A percentile compares a stretch with the other conserved stretches of the same genome.
These are phyloP conservation scores for Mycena maculata DNA, from an alignment of 768 basidiomycete species.

Conservation along the genomic window DNA sequence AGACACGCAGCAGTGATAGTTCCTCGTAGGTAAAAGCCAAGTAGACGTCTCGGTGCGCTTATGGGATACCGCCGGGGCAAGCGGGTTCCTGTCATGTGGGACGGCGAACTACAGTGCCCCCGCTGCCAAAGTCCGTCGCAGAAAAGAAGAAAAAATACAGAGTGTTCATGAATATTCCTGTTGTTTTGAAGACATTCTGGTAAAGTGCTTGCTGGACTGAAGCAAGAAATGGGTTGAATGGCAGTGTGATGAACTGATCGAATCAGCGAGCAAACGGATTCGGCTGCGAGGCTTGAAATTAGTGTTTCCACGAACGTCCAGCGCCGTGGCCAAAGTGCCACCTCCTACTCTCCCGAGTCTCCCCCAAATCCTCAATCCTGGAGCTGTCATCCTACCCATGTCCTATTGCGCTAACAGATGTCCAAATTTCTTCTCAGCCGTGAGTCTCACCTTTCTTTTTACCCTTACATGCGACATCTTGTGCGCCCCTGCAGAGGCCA, in stretches of 20 bases:
- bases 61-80: neutral
- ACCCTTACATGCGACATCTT: constrained; percentile 34
- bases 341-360: too few species aligned
- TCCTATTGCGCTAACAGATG: constrained; percentile 55
- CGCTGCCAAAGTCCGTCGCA: neutral
- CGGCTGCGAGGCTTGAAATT: too few species aligned
- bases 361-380: constrained; percentile 50
- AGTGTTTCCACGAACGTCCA: constrained; percentile 18
- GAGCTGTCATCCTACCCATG: constrained; percentile 56
- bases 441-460: constrained; percentile 40
- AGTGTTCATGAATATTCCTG: too few species aligned
- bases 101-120: constrained; percentile 8
- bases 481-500: neutral
- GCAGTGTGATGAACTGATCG: too few species aligned
- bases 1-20: too few species aligned
- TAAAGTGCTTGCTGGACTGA: too few species aligned
- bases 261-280: too few species aligned
- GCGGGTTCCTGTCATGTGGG: constrained; percentile 20
- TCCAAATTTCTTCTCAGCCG: constrained; percentile 53
- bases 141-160: neutral
- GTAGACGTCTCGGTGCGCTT: constrained; percentile 11
- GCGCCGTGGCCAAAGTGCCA: constrained; percentile 34
- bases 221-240: too few species aligned
- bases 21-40: constrained; percentile 5
- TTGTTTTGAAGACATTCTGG: too few species aligned